phyloP scores from a whole-genome alignment of 2,329 filamentous ascomycete species.

The Aspergillus pseudoterreus region DNA sequence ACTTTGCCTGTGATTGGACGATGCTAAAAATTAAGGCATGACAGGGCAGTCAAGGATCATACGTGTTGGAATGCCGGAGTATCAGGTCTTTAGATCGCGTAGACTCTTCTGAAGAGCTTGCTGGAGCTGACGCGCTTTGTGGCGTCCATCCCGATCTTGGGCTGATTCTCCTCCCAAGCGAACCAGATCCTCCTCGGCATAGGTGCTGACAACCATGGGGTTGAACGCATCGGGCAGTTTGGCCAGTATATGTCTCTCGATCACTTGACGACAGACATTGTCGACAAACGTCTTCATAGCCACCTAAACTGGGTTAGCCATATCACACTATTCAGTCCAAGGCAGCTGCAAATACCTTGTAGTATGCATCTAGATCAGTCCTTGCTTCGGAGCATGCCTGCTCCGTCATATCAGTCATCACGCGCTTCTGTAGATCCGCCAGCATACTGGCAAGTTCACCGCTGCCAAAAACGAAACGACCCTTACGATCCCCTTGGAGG shows the following conservation, averaged over 20 bases:
- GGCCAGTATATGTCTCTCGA: constrained; percentile 19
- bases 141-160: no score
- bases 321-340: background rate
- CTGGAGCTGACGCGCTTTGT: no score
- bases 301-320: constrained; percentile 10
- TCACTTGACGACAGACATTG: constrained; percentile 23
- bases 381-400: constrained; percentile 20
- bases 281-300: constrained; percentile 25
- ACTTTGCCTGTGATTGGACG: no score
- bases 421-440: background rate
- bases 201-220: constrained; percentile 2
- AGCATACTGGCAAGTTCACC: constrained; percentile 6
- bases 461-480: constrained; percentile 5
- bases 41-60: no score
- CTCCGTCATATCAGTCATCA: constrained; percentile 18
- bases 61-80: no score
- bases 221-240: constrained; percentile 8
- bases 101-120: no score
- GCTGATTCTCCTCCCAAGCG: no score
- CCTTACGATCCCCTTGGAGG: constrained; percentile 4
- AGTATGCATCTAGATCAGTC: constrained; percentile 20
- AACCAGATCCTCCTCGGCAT: no score
- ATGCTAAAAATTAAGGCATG: no score
- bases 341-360: constrained; percentile 16
- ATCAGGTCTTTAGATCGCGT: no score